Conservation (phyloP, 139 green algal genomes). For the Medakamo hakoo region DNA sequence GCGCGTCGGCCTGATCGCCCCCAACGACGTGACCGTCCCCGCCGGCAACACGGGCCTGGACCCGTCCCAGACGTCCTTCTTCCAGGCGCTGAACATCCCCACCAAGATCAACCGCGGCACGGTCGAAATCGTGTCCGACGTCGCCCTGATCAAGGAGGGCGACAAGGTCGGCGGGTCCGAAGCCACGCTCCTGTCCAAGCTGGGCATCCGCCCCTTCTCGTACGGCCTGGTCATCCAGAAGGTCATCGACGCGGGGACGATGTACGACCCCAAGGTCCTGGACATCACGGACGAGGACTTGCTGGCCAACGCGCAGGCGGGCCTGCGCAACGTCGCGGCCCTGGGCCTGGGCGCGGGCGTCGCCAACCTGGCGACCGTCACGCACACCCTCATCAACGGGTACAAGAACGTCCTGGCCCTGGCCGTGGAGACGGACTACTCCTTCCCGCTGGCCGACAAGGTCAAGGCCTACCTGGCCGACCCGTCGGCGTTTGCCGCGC, state of each 20-base stretch:
- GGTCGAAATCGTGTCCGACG: constrained; percentile 85
- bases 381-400: constrained; percentile 87
- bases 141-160: constrained; percentile 70
- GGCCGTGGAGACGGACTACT: constrained; percentile 76
- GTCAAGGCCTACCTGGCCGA: constrained; percentile 86
- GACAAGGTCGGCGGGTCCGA: constrained; percentile 87
- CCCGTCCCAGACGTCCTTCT: constrained; percentile 98
- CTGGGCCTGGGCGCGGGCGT: constrained; percentile 67
- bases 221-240: constrained; percentile 71
- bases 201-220: constrained; percentile 95
- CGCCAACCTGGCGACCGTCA: constrained; percentile 76
- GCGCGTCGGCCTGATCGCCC: constrained; percentile 75
- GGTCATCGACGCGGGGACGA: constrained; percentile 71
- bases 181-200: constrained; percentile 95
- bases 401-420: constrained; percentile 99
- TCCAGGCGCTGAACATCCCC: constrained; percentile 97
- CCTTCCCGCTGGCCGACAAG: constrained; percentile 84
- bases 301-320: constrained; percentile 31
- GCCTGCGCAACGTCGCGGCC: constrained; percentile 71
- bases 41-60: constrained; percentile 90
- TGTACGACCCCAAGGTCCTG: constrained; percentile 81
- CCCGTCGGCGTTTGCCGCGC: constrained; percentile 52
- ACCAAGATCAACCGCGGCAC: constrained; percentile 99
- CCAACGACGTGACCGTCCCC: constrained; percentile 75
- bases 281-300: constrained; percentile 93